Evolutionary conservation across 2,329 filamentous ascomycete genomes (phyloP), one percentile per base, ranked within the genome.

Genomic region (Beauveria scarabaeidicola): DNA sequence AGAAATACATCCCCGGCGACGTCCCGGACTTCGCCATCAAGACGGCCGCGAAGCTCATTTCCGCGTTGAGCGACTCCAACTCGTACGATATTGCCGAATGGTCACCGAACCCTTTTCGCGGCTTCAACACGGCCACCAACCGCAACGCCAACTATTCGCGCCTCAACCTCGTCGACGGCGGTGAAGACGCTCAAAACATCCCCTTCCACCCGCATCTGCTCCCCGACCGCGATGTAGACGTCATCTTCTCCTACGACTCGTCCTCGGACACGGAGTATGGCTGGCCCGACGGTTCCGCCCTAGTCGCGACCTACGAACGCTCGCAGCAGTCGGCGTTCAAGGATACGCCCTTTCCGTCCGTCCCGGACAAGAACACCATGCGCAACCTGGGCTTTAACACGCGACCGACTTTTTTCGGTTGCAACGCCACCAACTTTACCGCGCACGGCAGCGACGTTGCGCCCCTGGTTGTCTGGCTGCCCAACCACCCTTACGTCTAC

Each of bases 351-450:
- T 94, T 94, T 75, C 89, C 90, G 0, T 73, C 79, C 1, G 76
- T 94, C 1, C 90, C 90, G 0, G 87, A 88, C 64, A 74, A 80
- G 60, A 88, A 90, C 73, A 90, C 88, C 0, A 89, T 92, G 69
- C 43, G 91, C 67, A 91, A 91, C 70, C 78, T 89, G 0, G 86
- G 86, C 5, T 75, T 93, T 6, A 93, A 91, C 77, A 81, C 78
- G 61, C 80, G 79, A 5, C 90, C 90, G 0, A 87, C 87, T 1
- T 92, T 94, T 78, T 94, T 94, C 69, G 90, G 90, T 48, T 94
- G 90, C 73, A 75, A 90, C 69, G 77, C 78, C 40, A 76, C 76
- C 55, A 90, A 91, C 72, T 52, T 56, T 11, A 51, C 60, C 23
- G 38, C 52, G 11, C 25, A 32, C 29, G 78, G 83, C 52, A 63